Base-by-base conservation (phyloP, 345 rosid species). In the Bruguiera parviflora region DNA sequence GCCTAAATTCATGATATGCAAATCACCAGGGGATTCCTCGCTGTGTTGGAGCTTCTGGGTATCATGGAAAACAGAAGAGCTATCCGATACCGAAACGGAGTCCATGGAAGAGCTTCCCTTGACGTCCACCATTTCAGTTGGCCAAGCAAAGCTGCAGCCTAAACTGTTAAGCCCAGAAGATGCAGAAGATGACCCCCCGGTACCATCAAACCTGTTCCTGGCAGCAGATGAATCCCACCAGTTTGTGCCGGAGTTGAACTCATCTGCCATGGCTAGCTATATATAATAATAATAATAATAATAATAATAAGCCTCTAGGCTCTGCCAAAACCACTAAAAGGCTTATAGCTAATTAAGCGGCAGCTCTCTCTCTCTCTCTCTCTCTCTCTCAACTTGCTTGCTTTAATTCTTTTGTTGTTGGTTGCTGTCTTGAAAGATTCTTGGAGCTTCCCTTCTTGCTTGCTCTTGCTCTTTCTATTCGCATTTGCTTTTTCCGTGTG, bases 1-100 rank as follows among this genome's bases (percentile, higher is more conserved):
- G 53, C 92, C 96, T 76, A 95, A 71, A 37, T 88, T 89, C 92
- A 95, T 95, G 91, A 92, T 84, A 25, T 92, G 92, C 58, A 86
- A 81, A 33, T 81, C 88, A 32, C 74, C 75, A 65, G 56, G 76
- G 58, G 76, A 69, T 20, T 67, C 74, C 15, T 72, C 75, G 19
- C 66, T 24, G 31, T 62, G 62, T 53, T 85, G 87, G 63, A 79
- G 83, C 68, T 82, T 80, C 67, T 70, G 78, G 65, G 75, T 73
- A 69, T 83, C 88, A 62, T 81, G 93, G 58, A 83, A 87, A 77
- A 75, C 83, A 29, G 63, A 79, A 6, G 90, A 83, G 71, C 73
- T 75, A 57, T 84, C 89, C 0, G 87, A 78, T 33, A 74, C 86
- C 1, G 89, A 71, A 25, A 64, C 85, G 1, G 90, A 84, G 55